Evolutionary conservation across 2,329 filamentous ascomycete genomes (phyloP), one percentile per base, ranked within the genome.

Genomic region (Pestalotiopsis sp.): DNA sequence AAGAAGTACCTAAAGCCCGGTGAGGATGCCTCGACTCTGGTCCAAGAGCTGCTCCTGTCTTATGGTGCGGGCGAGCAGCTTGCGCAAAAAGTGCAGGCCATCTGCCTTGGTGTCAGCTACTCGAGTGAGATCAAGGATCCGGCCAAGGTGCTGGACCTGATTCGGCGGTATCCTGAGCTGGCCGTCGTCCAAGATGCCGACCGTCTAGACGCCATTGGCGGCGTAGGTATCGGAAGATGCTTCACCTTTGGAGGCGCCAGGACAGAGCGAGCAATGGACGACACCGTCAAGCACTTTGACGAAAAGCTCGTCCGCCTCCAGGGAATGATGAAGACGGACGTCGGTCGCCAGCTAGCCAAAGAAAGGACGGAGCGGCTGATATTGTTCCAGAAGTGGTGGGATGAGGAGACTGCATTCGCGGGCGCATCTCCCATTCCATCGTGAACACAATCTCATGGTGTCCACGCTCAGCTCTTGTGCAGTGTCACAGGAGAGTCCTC

Each of bases 101-200:
- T 97, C 68, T 93, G 92, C 72, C 86, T 89, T 9, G 89, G 92
- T 66, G 93, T 98, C 20, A 93, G 92, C 71, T 97, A 93, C 82
- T 91, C 89, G 3, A 86, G 87, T 72, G 95, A 98, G 80, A 83
- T 88, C 63, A 88, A 87, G 74, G 85, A 94, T 75, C 91, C 91
- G 1, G 81, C 80, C 5, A 80, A 82, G 13, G 90, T 93, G 9
- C 80, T 79, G n/a, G 79, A 82, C 1, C 83, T 95, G n/a, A 83
- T 97, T n/a, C 78, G 77, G 5, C 76, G 81, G 38, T 84, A 92
- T 77, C 93, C 93, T 1, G 93, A 96, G 79, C 83, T 96, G 41
- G 94, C 89, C 0, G 88, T 97, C 62, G 94, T 98, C 40, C 95
- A 98, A 81, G 95, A 98, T 79, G 95, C 95, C 4, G 95, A 98